Percentiles rank a stretch among this genome's conserved stretches.
These are phyloP conservation scores for Cryptococcus sp. DNA, from an alignment of 1,284 basidiomycete species.

Conservation along the genomic window DNA sequence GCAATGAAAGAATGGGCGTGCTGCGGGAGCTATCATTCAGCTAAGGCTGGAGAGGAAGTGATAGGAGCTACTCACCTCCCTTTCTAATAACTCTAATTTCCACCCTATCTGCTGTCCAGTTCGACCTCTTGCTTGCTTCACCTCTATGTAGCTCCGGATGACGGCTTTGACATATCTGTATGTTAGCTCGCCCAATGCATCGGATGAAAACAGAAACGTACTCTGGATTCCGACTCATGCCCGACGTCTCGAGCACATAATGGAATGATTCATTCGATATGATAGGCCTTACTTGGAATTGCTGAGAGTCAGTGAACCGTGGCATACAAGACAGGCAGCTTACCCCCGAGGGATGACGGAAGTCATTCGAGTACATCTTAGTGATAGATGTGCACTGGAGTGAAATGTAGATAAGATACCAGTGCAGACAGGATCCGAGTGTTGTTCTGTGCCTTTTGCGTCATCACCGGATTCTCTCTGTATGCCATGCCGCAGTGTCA, in stretches of 20 bases:
- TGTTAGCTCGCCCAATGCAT: neutral
- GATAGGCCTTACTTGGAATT: neutral
- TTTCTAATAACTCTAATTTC: slow-evolving; percentile 34
- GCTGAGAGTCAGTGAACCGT: neutral
- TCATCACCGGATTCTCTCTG: neutral
- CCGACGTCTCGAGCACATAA: neutral
- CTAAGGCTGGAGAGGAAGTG: neutral
- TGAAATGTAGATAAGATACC: neutral
- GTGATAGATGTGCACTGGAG: neutral
- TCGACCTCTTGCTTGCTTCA: slow-evolving; percentile 27
- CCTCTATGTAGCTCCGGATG: slow-evolving; percentile 27
- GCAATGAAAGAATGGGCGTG: slow-evolving; percentile 18
- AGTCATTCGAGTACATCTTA: neutral
- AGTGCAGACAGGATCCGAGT: too few species aligned
- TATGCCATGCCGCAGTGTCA: too few species aligned
- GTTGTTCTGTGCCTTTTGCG: neutral
- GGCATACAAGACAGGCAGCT: neutral
- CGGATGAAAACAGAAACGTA: slow-evolving; percentile 2
- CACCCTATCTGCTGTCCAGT: slow-evolving; percentile 17
- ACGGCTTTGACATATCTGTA: slow-evolving; percentile 33
- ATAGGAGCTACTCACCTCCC: slow-evolving; percentile 21
- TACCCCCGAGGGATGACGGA: neutral
- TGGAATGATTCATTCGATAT: neutral
- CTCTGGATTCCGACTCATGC: slow-evolving; percentile 9
- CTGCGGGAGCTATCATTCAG: slow-evolving; percentile 14